Percentiles rank a stretch among this genome's conserved stretches.
Evolutionary conservation across 116 monocot genomes (phyloP).

Genomic region (Papilionanthe hybrid): DNA sequence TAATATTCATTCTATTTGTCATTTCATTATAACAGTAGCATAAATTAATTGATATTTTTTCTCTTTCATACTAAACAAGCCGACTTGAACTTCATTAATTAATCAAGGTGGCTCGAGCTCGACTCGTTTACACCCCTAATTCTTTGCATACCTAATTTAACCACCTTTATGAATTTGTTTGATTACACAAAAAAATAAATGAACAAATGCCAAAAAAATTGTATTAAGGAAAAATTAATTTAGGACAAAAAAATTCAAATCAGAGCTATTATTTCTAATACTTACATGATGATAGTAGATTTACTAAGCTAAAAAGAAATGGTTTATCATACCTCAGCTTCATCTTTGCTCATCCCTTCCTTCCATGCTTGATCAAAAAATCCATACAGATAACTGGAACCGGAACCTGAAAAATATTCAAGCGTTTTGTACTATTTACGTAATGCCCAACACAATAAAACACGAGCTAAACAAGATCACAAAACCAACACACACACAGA

Average conservation of each 20-base stretch:
- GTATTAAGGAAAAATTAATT: neutral
- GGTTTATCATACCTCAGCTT: slow-evolving; percentile 66
- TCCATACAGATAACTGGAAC: slow-evolving; percentile 95
- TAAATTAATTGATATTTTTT: no score
- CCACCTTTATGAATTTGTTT: neutral
- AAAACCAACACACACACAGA: neutral
- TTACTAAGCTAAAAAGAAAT: slow-evolving; percentile 1
- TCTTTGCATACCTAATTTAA: neutral
- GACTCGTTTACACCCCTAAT: no score
- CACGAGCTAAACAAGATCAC: neutral
- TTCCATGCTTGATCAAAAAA: slow-evolving; percentile 97
- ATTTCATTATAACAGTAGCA: no score
- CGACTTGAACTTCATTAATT: no score
- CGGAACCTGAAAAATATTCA: slow-evolving; percentile 53
- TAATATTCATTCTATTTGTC: no score
- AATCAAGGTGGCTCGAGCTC: no score
- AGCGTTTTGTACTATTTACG: neutral
- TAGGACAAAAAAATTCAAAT: neutral
- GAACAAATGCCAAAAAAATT: neutral
- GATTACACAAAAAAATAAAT: neutral
- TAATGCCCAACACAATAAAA: neutral
- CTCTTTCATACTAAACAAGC: no score
- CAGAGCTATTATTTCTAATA: neutral
- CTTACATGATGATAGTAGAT: neutral
- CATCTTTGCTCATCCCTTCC: slow-evolving; percentile 87